Percentiles rank a stretch among this genome's conserved stretches.
These are phyloP conservation scores for Pseudozyma thailandica DNA, from an alignment of 1,284 basidiomycete genomes.

Conservation along the genomic window DNA sequence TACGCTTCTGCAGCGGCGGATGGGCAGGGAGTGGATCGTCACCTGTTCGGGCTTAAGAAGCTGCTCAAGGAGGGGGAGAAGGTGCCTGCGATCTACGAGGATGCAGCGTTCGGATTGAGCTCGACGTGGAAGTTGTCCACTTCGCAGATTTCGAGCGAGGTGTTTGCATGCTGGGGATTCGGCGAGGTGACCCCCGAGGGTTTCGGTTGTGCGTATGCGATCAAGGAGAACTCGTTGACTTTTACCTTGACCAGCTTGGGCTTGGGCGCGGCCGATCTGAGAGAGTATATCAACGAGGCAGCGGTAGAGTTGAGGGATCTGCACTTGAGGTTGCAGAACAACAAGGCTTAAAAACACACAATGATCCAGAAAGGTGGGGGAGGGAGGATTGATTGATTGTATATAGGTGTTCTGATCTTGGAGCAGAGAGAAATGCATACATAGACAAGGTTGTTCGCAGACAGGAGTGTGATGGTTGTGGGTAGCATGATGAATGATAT, in stretches of 20 bases:
- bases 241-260: constrained; percentile 90
- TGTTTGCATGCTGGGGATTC: constrained; percentile 95
- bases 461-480: too few relatives aligned
- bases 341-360: constrained; percentile 35
- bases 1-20: constrained; percentile 92
- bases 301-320: constrained; percentile 66
- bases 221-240: constrained; percentile 85
- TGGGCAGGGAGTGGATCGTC: constrained; percentile 93
- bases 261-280: constrained; percentile 72
- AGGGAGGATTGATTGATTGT: background rate
- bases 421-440: too few relatives aligned
- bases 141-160: constrained; percentile 83
- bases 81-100: constrained; percentile 81
- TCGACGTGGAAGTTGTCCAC: constrained; percentile 93
- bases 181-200: constrained; percentile 91
- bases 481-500: too few relatives aligned
- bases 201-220: constrained; percentile 91
- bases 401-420: too few relatives aligned
- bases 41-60: constrained; percentile 91
- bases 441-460: too few relatives aligned
- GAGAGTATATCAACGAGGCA: constrained; percentile 68
- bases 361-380: background rate
- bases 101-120: constrained; percentile 78
- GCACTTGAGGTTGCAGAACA: constrained; percentile 55
- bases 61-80: constrained; percentile 80